Evolutionary conservation across 305 asterid species (phyloP), one percentile per base, ranked within the genome.

Genomic region (Fraxinus nigra): DNA sequence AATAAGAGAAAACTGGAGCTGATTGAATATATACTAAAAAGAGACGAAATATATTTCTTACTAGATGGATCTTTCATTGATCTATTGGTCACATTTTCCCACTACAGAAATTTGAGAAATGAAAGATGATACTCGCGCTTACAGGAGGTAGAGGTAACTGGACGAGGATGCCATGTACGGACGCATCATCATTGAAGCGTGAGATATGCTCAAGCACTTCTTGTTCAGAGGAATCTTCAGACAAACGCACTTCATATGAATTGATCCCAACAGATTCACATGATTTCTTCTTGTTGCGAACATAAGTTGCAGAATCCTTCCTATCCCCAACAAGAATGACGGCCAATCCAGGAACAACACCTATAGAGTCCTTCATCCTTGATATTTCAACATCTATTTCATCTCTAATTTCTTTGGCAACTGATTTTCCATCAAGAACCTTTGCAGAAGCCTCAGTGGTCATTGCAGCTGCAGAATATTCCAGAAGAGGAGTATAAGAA

Each of bases 261-360:
- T 90, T 90, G 79, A 95, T 91, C 48, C 98, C 96, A 7, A 86
- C 98, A 46, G 93, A 80, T 30, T 91, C 98, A 78, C 99, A 94
- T 3, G 98, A 91, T 83, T 93, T 95, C 85, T 94, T 94, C 87
- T 95, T 94, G 89, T 90, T 95, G 82, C 97, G 97, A 5, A 96
- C 98, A 65, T 94, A 96, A 75, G 97, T 92, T 32, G 98, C 97
- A 51, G 99, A 94, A 84, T 96, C 99, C 85, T 93, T 93, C 91
- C 99, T 91, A 78, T 92, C 99, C 34, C 99, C 98, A 73, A 93
- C 98, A 76, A 96, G 91, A 82, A 96, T 91, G 28, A 96, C 99
- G 2, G 99, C 98, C 77, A 96, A 88, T 75, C 99, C 99, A 76
- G 99, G 99, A 78, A 90, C 92, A 82, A 90, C 81, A 51, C 97